Conservation (phyloP, 441 rosid species). For the Mallotus japonicus region DNA sequence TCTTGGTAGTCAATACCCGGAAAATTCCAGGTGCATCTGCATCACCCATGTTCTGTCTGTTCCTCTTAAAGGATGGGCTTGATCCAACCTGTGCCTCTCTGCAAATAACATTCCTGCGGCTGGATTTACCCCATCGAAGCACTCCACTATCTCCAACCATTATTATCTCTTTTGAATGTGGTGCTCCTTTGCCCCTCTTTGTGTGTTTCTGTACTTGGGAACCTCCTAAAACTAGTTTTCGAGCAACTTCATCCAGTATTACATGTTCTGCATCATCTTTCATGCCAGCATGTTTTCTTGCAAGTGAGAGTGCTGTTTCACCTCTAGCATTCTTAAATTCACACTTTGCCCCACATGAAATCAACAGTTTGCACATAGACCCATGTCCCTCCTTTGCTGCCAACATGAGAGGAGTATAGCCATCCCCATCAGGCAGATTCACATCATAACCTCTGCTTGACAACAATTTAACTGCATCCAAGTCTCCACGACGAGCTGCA, state of each 20-base stretch:
- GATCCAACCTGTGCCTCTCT: slow-evolving; percentile 59
- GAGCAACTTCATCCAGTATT: slow-evolving; percentile 69
- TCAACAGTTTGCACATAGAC: slow-evolving; percentile 58
- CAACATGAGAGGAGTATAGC: slow-evolving; percentile 91
- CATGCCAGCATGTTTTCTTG: slow-evolving; percentile 28
- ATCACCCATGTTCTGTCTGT: slow-evolving; percentile 44
- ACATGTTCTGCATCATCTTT: slow-evolving; percentile 48
- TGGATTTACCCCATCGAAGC: slow-evolving; percentile 81
- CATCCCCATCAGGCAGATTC: slow-evolving; percentile 72
- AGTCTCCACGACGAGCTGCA: slow-evolving; percentile 87
- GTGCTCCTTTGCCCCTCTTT: slow-evolving; percentile 73
- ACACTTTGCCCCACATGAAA: slow-evolving; percentile 61
- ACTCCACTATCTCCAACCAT: slow-evolving; percentile 57
- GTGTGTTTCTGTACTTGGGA: slow-evolving; percentile 65
- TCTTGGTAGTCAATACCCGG: slow-evolving; percentile 60
- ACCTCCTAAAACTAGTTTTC: slow-evolving; percentile 56
- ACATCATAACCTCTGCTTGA: slow-evolving; percentile 66
- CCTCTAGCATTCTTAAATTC: slow-evolving; percentile 57
- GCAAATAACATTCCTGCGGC: slow-evolving; percentile 61
- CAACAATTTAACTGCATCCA: slow-evolving; percentile 67
- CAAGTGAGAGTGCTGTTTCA: slow-evolving; percentile 64
- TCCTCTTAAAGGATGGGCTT: slow-evolving; percentile 48
- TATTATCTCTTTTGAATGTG: slow-evolving; percentile 58
- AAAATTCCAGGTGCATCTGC: slow-evolving; percentile 57
- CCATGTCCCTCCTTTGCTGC: slow-evolving; percentile 84